These are phyloP conservation scores for Rutstroemia sp. DNA, from an alignment of 2,329 filamentous ascomycete species.

Conservation along the genomic window DNA sequence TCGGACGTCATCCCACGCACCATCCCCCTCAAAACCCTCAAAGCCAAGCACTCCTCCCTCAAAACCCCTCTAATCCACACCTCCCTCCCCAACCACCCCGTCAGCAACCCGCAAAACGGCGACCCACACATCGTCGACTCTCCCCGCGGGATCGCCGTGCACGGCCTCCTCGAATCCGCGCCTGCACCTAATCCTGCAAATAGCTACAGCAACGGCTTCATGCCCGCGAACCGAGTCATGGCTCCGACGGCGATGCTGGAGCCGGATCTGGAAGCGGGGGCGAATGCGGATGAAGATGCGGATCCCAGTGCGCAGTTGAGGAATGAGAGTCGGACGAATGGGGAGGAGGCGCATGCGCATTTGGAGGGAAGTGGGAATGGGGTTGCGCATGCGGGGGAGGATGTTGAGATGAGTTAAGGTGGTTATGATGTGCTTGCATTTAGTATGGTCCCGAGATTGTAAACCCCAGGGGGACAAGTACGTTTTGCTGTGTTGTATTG, in stretches of 20 bases:
- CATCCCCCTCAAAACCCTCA: slow-evolving; percentile 70
- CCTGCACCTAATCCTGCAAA: background rate
- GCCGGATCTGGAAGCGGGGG: slow-evolving; percentile 21
- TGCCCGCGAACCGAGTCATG: background rate
- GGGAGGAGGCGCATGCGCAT: background rate
- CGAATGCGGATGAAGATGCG: slow-evolving; percentile 18
- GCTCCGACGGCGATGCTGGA: slow-evolving; percentile 32
- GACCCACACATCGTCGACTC: background rate
- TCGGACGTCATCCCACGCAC: slow-evolving; percentile 86
- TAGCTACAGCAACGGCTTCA: slow-evolving; percentile 25
- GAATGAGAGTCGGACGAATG: slow-evolving; percentile 20
- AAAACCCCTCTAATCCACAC: background rate
- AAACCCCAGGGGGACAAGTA: too few species aligned
- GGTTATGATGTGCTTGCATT: background rate
- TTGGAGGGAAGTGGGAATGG: background rate
- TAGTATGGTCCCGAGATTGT: background rate
- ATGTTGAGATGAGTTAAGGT: slow-evolving; percentile 26
- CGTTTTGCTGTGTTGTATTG: background rate
- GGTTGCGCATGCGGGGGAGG: slow-evolving; percentile 5
- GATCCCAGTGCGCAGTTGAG: slow-evolving; percentile 29
- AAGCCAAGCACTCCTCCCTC: slow-evolving; percentile 47
- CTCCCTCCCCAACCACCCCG: background rate
- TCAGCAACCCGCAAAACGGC: background rate
- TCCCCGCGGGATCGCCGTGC: background rate
- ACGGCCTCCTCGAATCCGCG: background rate